Evolutionary conservation across 495 filamentous ascomycete genomes (phyloP), one percentile per base, ranked within the genome.

Genomic region (Penicillium chermesinum): DNA sequence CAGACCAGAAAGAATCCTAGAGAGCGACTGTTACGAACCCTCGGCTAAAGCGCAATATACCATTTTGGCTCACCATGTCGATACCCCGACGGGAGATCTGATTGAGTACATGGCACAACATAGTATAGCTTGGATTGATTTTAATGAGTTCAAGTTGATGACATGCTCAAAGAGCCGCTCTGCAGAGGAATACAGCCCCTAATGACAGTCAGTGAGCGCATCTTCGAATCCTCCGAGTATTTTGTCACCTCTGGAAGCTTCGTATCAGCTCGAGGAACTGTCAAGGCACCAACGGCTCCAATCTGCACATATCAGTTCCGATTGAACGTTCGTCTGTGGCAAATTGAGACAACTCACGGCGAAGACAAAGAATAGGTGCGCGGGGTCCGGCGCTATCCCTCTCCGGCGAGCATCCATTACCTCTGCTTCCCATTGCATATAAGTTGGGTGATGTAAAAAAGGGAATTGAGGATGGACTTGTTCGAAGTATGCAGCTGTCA

Each of bases 31-130:
- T 18, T 4, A 21, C n/a, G n/a, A n/a, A n/a, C n/a, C n/a, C n/a
- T n/a, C n/a, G n/a, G n/a, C n/a, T n/a, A n/a, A n/a, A n/a, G n/a
- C n/a, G n/a, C n/a, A n/a, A n/a, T n/a, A n/a, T n/a, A n/a, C n/a
- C n/a, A n/a, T n/a, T n/a, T n/a, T 20, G 18, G 20, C 2, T 10
- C 12, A 40, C 38, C 38, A 40, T 19, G 20, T 17, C 13, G 16
- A 19, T 5, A 21, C 38, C 4, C 38, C 38, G 18, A 20, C 8
- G 10, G 38, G 38, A 2, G 38, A 40, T 40, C 38, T 3, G 5
- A 40, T 40, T 8, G 38, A 40, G 16, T 40, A 40, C 16, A 16
- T 40, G 13, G 38, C 38, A 40, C 38, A 40, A 18, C 38, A 40
- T 20, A 40, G 15, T 3, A 40, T 40, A 6, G 38, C 38, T 40